Conservation (phyloP, 768 basidiomycete genomes). For the Lactifluus echinatus region DNA sequence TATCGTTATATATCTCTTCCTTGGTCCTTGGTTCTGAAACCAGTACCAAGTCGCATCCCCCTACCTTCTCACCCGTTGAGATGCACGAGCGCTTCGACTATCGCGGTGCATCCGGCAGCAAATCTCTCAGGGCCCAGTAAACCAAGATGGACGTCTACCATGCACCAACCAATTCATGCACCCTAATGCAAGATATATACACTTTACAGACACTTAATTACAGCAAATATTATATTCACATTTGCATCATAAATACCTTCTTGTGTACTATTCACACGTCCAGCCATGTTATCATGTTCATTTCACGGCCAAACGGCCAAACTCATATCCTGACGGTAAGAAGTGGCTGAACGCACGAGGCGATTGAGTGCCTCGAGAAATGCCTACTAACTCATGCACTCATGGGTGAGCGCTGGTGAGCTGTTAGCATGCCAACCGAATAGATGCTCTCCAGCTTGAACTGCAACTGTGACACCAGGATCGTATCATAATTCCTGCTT, state of each 20-base stretch:
- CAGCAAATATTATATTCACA: neutral
- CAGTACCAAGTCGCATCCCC: neutral
- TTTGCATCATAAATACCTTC: neutral
- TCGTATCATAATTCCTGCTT: neutral
- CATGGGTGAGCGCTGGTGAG: neutral
- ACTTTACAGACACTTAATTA: neutral
- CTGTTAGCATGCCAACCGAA: neutral
- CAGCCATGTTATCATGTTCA: neutral
- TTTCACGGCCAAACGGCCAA: neutral
- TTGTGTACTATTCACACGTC: constrained; percentile 4
- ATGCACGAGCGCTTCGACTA: constrained; percentile 17
- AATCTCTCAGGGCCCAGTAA: neutral
- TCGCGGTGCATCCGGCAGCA: constrained; percentile 3
- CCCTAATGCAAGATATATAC: neutral
- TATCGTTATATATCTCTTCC: neutral
- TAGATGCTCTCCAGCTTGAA: too few species aligned
- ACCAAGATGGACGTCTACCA: neutral
- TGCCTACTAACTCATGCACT: too few species aligned
- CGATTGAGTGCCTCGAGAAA: too few species aligned
- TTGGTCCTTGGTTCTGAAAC: constrained; percentile 5
- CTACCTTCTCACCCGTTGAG: constrained; percentile 4
- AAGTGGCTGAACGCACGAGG: too few species aligned
- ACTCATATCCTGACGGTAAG: too few species aligned
- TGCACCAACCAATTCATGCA: neutral
- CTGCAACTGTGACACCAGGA: neutral